Evolutionary conservation across 2,329 filamentous ascomycete genomes (phyloP).

Genomic region (Paecilomyces niveus): DNA sequence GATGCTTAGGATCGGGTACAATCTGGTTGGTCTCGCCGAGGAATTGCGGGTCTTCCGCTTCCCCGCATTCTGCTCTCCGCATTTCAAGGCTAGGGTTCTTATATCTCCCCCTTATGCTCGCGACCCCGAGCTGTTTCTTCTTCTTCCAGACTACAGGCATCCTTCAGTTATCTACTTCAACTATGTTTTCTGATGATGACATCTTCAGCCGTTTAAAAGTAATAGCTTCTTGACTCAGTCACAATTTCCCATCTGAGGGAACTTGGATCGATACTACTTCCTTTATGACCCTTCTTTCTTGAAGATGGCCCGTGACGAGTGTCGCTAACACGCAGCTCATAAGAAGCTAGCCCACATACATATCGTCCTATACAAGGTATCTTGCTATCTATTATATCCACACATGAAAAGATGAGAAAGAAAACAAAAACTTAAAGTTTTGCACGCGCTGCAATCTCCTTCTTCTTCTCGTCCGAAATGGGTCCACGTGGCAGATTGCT

Average conservation of each 20-base stretch:
- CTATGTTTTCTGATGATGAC: not conserved
- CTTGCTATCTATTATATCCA: not conserved
- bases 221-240: not conserved
- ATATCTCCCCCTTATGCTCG: not conserved
- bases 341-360: not conserved
- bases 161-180: not conserved
- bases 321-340: not conserved
- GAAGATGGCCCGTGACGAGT: not conserved
- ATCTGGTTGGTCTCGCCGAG: not conserved
- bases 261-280: not conserved
- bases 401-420: not conserved
- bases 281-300: not conserved
- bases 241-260: not conserved
- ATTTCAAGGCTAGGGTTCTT: not conserved
- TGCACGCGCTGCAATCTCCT: not conserved
- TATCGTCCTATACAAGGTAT: not conserved
- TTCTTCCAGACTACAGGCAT: not conserved
- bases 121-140: not conserved
- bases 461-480: not conserved
- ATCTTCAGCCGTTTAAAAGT: not conserved
- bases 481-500: slow-evolving; percentile 18
- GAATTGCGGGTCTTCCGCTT: not conserved
- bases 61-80: not conserved
- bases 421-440: not conserved
- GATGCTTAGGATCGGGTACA: not conserved